Base-by-base conservation (phyloP, 129 eudicot genomes). In the Escallonia rubra region DNA sequence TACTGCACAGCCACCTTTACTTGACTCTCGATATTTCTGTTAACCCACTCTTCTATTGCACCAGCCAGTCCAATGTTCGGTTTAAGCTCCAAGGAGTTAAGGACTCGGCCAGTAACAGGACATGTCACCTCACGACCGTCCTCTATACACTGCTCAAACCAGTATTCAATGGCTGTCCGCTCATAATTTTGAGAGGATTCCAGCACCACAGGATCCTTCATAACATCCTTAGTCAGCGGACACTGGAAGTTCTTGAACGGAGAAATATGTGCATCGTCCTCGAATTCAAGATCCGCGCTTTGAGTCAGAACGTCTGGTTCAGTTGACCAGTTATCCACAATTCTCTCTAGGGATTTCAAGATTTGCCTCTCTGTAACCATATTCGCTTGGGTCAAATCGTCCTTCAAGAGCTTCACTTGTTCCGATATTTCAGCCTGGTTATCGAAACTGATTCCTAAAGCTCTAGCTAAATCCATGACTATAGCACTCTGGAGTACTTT, bases 21-120 rank as follows among this genome's bases (percentile, higher is more conserved):
- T 43, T 72, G 67, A 58, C 67, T 63, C 48, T 80, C 85, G 49
- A 80, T 65, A 68, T 72, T 75, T 60, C 85, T 80, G 15, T 63
- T 76, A n/a, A 64, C 61, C 85, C 85, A 80, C 63, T 76, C 85
- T 40, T 80, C 85, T 51, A 80, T 80, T 8, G 81, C 78, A 11
- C 85, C 85, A 57, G 85, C 81, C 54, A 80, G 49, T 49, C 85
- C 85, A 67, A 80, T 80, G 56, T 80, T 80, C 7, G 78, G 81
- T 23, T 76, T 80, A 55, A 71, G 81, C 78, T 67, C 78, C 64
- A 72, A 57, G 3, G 81, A 76, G 4, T 62, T 80, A 8, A 80
- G 81, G 43, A 76, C 78, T 51, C 56, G 69, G 12, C 81, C 85
- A 10, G 85, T 76, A 40, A 80, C 85, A 59, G 85, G 85, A 42